phyloP scores from a whole-genome alignment of 2,329 filamentous ascomycete species.

The Ceratocystis albifundus region DNA sequence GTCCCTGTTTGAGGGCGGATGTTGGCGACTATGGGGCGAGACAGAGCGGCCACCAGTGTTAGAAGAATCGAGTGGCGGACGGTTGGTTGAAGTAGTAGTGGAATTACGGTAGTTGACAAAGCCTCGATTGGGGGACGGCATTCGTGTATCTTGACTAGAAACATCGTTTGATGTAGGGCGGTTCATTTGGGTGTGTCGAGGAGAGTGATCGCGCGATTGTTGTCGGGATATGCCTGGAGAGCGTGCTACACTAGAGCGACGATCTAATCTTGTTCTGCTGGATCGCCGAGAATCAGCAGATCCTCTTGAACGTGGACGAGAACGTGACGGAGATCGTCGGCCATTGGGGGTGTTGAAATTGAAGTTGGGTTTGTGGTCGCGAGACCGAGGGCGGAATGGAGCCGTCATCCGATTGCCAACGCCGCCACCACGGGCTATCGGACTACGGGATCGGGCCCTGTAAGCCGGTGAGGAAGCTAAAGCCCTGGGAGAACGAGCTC shows the following conservation, averaged over 20 bases:
- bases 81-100: slow-evolving; percentile 25
- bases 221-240: slow-evolving; percentile 25
- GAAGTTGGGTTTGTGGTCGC: slow-evolving; percentile 3
- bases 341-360: slow-evolving; percentile 9
- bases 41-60: slow-evolving; percentile 25
- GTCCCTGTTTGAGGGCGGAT: slow-evolving; percentile 26
- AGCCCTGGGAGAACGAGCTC: slow-evolving; percentile 9
- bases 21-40: slow-evolving; percentile 29
- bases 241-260: slow-evolving; percentile 5
- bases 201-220: slow-evolving; percentile 35
- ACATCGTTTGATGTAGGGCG: slow-evolving; percentile 14
- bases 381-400: slow-evolving; percentile 18
- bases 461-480: slow-evolving; percentile 13
- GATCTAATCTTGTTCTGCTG: slow-evolving; percentile 37
- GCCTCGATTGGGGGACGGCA: slow-evolving; percentile 16
- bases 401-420: slow-evolving; percentile 16
- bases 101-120: slow-evolving; percentile 32
- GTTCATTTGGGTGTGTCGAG: slow-evolving; percentile 25
- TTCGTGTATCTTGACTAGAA: slow-evolving; percentile 2
- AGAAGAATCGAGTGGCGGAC: slow-evolving; percentile 31
- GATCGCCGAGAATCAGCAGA: slow-evolving; percentile 43
- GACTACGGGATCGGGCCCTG: slow-evolving; percentile 20
- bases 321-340: slow-evolving; percentile 26
- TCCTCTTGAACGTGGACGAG: slow-evolving; percentile 34
- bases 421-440: slow-evolving; percentile 11